phyloP scores from a whole-genome alignment of 2,329 filamentous ascomycete genomes.

The Penicillium verrucosum region DNA sequence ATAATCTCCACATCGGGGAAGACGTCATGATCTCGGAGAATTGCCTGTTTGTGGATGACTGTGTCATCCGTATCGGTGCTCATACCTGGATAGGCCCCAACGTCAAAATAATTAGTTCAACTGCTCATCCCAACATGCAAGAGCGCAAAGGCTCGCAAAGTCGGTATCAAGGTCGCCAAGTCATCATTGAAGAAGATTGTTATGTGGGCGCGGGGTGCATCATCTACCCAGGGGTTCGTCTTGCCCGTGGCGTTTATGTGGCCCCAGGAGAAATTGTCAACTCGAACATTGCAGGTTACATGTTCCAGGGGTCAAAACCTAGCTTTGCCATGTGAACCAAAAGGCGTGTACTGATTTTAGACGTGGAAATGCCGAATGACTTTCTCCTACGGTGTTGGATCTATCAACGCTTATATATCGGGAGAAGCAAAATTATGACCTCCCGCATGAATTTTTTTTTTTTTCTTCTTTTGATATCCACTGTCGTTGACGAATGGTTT shows the following conservation, averaged over 20 bases:
- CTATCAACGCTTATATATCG: not conserved
- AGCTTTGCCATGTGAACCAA: conserved; percentile 36
- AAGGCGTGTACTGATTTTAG: not conserved
- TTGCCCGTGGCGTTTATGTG: conserved; percentile 44
- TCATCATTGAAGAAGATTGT: conserved; percentile 72
- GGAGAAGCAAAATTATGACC: not conserved
- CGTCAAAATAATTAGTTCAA: conserved; percentile 79
- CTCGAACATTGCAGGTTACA: conserved; percentile 42
- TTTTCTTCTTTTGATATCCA: conserved; percentile 5
- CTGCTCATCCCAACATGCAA: conserved; percentile 68
- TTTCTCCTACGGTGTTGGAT: not conserved
- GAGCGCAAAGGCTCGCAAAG: conserved; percentile 71
- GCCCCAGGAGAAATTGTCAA: conserved; percentile 46
- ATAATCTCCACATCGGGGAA: conserved; percentile 85
- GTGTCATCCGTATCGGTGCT: conserved; percentile 75
- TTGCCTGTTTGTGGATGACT: conserved; percentile 84
- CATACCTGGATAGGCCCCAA: conserved; percentile 69
- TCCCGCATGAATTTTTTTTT: not conserved
- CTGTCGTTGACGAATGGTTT: not conserved
- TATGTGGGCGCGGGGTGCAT: conserved; percentile 62
- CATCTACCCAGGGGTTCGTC: conserved; percentile 50
- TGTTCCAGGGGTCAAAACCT: conserved; percentile 42
- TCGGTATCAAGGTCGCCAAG: conserved; percentile 64
- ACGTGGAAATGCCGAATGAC: not conserved
- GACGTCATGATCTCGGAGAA: conserved; percentile 79